phyloP scores from a whole-genome alignment of 2,329 filamentous ascomycete species.

The Rhexocercosporidium sp. region DNA sequence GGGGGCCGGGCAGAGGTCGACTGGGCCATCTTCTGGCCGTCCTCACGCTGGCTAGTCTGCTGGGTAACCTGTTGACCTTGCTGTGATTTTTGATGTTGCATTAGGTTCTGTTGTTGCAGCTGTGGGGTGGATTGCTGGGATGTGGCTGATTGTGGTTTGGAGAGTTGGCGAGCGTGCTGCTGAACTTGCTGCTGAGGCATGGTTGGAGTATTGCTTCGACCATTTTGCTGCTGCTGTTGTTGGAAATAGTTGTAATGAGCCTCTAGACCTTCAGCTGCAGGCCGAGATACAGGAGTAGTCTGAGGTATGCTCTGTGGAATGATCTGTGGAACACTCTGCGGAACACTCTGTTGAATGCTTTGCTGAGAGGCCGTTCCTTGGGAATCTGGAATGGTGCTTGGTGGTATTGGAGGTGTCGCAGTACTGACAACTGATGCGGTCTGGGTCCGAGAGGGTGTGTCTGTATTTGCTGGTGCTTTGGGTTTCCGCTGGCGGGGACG shows the following conservation, averaged over 20 bases:
- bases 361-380: constrained; percentile 34
- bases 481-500: constrained; percentile 47
- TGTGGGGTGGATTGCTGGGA: constrained; percentile 19
- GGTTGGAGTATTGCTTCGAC: constrained; percentile 20
- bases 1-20: constrained; percentile 30
- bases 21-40: constrained; percentile 34
- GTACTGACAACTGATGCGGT: constrained; percentile 37
- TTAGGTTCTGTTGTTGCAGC: constrained; percentile 17
- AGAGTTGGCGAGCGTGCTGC: constrained; percentile 18
- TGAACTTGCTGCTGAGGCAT: constrained; percentile 20
- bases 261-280: constrained; percentile 41
- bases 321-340: constrained; percentile 1
- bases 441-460: constrained; percentile 36
- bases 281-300: constrained; percentile 32
- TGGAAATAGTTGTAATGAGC: constrained; percentile 41
- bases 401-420: constrained; percentile 37
- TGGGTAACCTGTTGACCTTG: constrained; percentile 32
- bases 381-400: constrained; percentile 40
- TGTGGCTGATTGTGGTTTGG: constrained; percentile 13
- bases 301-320: constrained; percentile 11
- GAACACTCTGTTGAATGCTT: constrained; percentile 15
- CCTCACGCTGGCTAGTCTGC: constrained; percentile 36
- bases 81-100: constrained; percentile 28
- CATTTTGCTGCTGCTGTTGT: constrained; percentile 36
- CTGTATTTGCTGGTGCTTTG: constrained; percentile 38